Evolutionary conservation across 352 stramenopile genomes (phyloP), one percentile per base, ranked within the genome.

Genomic region (Globisporangium lucens): DNA sequence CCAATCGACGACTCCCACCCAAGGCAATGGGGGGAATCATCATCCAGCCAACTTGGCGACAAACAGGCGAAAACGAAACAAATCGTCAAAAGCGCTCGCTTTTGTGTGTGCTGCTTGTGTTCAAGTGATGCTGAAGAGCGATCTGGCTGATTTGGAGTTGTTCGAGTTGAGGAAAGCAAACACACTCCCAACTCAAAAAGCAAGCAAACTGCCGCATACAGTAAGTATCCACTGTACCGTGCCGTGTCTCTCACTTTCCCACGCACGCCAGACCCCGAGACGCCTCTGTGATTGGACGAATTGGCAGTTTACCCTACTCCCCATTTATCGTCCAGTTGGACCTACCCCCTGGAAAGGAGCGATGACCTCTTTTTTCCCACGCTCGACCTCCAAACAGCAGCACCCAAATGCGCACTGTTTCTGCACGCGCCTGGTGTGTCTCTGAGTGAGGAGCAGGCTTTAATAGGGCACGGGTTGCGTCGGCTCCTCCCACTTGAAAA

Each of bases 391-490:
- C 22, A 27, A 62, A 49, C 33, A 35, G 35, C 35, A 38, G 49
- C 33, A 29, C 61, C 27, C 61, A 15, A 36, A 10, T 5, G 1
- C 20, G 61, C 33, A 36, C 61, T 15, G 33, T 35, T 66, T 60
- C 51, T 66, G 22, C 33, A 8, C n/a, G 6, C 9, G 6, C 6
- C 15, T 24, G 52, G 53, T 47, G 63, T 68, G 63, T 68, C 63
- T 68, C 63, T 68, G 56, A 43, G 33, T 12, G 56, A 61, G 56
- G 56, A 61, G 55, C 20, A 47, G 17, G 53, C 12, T n/a, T 33
- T 27, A 51, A 36, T 22, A 56, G 46, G 51, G 20, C 30, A 33
- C 33, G 33, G 33, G 7, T 38, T 24, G 29, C 12, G n/a, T 47
- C 33, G 1, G 9, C 36, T 33, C 30, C 56, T 61, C 56, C 29